Conservation (phyloP, 345 rosid genomes). For the Melaleuca quinquenervia region DNA sequence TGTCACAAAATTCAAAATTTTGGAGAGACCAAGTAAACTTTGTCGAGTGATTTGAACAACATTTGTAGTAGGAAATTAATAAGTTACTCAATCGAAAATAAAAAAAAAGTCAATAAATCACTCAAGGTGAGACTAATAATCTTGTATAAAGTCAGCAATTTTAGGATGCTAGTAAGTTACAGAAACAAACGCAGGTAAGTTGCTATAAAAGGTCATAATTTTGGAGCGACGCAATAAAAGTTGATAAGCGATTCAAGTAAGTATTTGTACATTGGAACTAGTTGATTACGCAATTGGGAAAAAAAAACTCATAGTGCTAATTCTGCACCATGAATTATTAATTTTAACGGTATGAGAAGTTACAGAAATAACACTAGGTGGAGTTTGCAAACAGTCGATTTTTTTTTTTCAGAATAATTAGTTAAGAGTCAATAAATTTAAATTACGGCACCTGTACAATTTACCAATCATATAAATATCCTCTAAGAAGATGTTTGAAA, state of each 20-base stretch:
- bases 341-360: fast-evolving
- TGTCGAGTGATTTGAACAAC: not conserved
- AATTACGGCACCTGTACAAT: too few relatives aligned
- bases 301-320: too few relatives aligned
- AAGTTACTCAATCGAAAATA: fast-evolving
- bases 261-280: not conserved
- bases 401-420: not conserved
- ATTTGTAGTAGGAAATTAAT: fast-evolving
- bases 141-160: not conserved
- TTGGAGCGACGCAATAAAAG: not conserved
- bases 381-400: not conserved
- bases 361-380: not conserved
- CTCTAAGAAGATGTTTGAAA: too few relatives aligned
- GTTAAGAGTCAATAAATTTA: not conserved
- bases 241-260: not conserved
- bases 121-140: not conserved
- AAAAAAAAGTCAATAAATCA: not conserved
- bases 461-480: too few relatives aligned
- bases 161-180: not conserved
- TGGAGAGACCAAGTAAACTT: not conserved
- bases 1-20: not conserved
- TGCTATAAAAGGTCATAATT: not conserved
- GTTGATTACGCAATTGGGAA: fast-evolving
- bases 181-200: fast-evolving
- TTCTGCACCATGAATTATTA: not conserved